These are phyloP conservation scores for Solanum ahanhuiri DNA, from an alignment of 257 asterid genomes.

Conservation along the genomic window DNA sequence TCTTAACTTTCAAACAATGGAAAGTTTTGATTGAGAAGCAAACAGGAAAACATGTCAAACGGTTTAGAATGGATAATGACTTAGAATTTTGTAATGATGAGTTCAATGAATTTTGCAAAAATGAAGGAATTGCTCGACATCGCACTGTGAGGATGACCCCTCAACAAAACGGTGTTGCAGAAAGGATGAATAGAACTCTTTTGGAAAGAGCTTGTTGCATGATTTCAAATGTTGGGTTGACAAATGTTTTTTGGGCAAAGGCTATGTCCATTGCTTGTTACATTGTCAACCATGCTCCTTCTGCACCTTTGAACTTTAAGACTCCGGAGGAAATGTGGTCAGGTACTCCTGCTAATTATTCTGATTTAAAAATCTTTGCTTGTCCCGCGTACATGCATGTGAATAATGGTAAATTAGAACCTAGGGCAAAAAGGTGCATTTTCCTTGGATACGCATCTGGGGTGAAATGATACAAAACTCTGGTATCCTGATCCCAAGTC, in stretches of 20 bases:
- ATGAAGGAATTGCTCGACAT: not conserved
- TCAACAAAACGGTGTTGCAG: not conserved
- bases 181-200: not conserved
- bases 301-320: not conserved
- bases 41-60: not conserved
- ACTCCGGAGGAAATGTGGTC: not conserved
- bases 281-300: not conserved
- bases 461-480: not conserved
- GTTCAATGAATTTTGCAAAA: not conserved
- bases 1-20: not conserved
- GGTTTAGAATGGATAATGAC: not conserved
- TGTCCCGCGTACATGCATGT: not conserved
- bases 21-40: not conserved
- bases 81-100: not conserved
- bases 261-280: not conserved
- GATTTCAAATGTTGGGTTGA: not conserved
- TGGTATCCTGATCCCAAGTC: not conserved
- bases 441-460: not conserved
- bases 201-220: not conserved
- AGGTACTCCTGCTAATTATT: not conserved
- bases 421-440: not conserved
- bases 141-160: not conserved
- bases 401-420: not conserved
- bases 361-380: not conserved
- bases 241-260: not conserved